Evolutionary conservation across 1,284 basidiomycete species (phyloP).

Genomic region (Lentinus polychrous): DNA sequence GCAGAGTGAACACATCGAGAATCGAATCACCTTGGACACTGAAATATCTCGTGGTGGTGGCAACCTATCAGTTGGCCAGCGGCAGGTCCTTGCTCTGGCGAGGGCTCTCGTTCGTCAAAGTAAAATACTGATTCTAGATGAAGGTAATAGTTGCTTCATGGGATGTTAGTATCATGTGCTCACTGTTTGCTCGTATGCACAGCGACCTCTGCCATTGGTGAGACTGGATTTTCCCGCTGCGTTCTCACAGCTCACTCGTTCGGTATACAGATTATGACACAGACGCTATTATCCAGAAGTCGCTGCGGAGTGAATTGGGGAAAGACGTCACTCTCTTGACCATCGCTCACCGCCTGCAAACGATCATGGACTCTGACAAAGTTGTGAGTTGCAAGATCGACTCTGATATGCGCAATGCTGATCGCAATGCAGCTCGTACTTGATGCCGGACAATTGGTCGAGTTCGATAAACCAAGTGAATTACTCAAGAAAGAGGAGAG

Average conservation of each 20-base stretch:
- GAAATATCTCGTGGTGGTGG: constrained; percentile 49
- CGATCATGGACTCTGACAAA: constrained; percentile 55
- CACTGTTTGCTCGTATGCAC: not conserved
- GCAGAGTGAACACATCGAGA: constrained; percentile 42
- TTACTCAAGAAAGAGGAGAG: constrained; percentile 48
- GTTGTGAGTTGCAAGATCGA: constrained; percentile 19
- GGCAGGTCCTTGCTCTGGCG: constrained; percentile 55
- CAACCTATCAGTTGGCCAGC: constrained; percentile 50
- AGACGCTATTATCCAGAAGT: constrained; percentile 49
- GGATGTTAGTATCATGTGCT: too few species aligned
- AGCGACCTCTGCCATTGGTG: constrained; percentile 11
- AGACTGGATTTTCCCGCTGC: not conserved
- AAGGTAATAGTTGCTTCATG: constrained; percentile 30
- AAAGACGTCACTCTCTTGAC: constrained; percentile 53
- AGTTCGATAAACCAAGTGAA: constrained; percentile 52
- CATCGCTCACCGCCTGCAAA: constrained; percentile 64
- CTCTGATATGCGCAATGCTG: not conserved
- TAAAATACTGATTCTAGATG: constrained; percentile 56
- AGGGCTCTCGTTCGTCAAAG: constrained; percentile 52
- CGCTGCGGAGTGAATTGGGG: constrained; percentile 44
- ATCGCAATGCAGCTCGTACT: constrained; percentile 9
- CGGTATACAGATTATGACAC: constrained; percentile 40
- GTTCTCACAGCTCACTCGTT: not conserved
- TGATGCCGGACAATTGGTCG: constrained; percentile 26
- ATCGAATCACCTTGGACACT: constrained; percentile 42